Percentiles rank a stretch among this genome's conserved stretches.
phyloP scores from a whole-genome alignment of 331 rosid genomes.

The Acacia concinna region DNA sequence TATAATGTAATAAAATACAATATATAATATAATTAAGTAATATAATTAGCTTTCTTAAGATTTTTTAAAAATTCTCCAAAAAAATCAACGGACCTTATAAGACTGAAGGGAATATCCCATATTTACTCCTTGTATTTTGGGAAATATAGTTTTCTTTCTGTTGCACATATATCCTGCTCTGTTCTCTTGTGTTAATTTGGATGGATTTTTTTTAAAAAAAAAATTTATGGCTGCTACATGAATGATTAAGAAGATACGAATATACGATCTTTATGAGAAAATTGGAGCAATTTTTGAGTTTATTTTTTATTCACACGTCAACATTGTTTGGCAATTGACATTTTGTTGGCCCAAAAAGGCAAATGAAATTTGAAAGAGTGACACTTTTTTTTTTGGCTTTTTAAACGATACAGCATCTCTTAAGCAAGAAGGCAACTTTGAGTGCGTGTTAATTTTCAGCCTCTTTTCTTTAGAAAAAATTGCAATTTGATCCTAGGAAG shows the following conservation, averaged over 20 bases:
- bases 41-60: too few relatives aligned
- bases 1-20: too few relatives aligned
- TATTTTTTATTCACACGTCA: not conserved
- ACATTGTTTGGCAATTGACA: not conserved
- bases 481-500: too few relatives aligned
- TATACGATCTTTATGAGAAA: not conserved
- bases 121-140: slow-evolving; percentile 15
- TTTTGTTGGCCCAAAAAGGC: too few relatives aligned
- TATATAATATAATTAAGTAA: too few relatives aligned
- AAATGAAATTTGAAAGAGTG: not conserved
- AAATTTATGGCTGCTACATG: not conserved
- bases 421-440: not conserved
- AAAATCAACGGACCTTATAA: too few relatives aligned
- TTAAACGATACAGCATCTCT: not conserved
- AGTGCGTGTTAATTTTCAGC: not conserved
- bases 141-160: slow-evolving; percentile 20
- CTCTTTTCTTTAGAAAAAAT: too few relatives aligned
- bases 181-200: slow-evolving; percentile 4
- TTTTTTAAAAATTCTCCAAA: too few relatives aligned
- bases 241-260: not conserved
- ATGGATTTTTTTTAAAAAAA: not conserved
- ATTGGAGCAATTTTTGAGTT: not conserved
- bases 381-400: not conserved
- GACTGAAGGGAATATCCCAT: not conserved
- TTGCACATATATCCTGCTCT: not conserved